phyloP scores from a whole-genome alignment of 805 yeast genomes.

The Pichia cephalocereana region DNA sequence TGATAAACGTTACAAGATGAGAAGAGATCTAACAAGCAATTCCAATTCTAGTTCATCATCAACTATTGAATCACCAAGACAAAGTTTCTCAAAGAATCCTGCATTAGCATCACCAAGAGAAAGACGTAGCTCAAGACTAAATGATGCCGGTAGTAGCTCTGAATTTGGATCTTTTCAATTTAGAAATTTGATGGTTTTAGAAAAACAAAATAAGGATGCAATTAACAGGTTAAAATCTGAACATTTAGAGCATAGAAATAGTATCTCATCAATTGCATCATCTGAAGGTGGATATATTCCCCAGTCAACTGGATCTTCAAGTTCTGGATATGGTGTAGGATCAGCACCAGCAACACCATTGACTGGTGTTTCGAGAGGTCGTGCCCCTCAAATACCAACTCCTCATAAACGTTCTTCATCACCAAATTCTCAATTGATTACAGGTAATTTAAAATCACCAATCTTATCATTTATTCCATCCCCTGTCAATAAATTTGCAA shows the following conservation, averaged over 20 bases:
- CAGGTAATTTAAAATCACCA: constrained; percentile 14
- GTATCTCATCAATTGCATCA: constrained; percentile 35
- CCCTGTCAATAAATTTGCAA: constrained; percentile 19
- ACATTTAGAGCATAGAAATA: constrained; percentile 49
- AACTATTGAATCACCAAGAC: constrained; percentile 22
- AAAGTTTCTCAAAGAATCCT: constrained; percentile 18
- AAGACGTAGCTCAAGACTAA: constrained; percentile 58
- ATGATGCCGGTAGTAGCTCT: constrained; percentile 48
- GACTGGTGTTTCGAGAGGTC: constrained; percentile 12
- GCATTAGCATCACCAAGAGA: constrained; percentile 43
- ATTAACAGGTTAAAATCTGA: constrained; percentile 81
- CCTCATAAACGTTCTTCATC: constrained; percentile 25
- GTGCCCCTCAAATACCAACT: constrained; percentile 12
- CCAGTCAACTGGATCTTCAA: constrained; percentile 12
- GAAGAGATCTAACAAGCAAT: background rate
- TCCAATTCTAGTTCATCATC: constrained; percentile 19
- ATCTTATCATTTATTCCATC: constrained; percentile 16
- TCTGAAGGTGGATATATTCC: constrained; percentile 28
- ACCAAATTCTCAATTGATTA: constrained; percentile 16
- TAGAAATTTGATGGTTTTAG: constrained; percentile 81
- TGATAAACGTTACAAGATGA: background rate
- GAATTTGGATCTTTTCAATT: constrained; percentile 93
- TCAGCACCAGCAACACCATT: constrained; percentile 22
- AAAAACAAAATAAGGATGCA: constrained; percentile 88
- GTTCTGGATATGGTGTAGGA: constrained; percentile 7